Percentiles rank a stretch among this genome's conserved stretches.
Conservation (phyloP, 2,329 filamentous ascomycete species). For the Thielaviopsis punctulata region DNA sequence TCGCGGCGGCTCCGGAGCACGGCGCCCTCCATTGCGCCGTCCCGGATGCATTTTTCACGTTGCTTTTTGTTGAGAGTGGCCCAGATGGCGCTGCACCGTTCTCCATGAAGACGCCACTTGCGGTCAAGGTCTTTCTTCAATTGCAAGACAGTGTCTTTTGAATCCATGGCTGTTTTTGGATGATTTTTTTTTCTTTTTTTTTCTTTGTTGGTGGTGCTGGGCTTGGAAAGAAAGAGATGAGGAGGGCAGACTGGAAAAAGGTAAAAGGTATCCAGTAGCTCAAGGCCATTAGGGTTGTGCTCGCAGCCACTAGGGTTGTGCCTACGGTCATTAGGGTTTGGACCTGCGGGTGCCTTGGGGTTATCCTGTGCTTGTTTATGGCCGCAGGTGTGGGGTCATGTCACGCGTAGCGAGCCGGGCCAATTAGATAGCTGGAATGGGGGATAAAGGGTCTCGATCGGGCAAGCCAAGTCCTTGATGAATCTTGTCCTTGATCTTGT, state of each 20-base stretch:
- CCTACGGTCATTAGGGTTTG: too few relatives aligned
- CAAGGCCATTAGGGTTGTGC: too few relatives aligned
- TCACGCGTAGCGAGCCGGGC: neutral
- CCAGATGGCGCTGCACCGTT: constrained; percentile 24
- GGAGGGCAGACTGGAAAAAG: too few relatives aligned
- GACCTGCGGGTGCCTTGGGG: too few relatives aligned
- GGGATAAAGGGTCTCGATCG: neutral
- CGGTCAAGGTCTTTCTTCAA: constrained; percentile 23
- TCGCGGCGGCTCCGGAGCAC: constrained; percentile 23
- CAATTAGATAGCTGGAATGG: neutral
- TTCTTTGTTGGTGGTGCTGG: too few relatives aligned
- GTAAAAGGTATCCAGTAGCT: too few relatives aligned
- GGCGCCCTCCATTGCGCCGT: constrained; percentile 18
- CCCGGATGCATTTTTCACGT: constrained; percentile 21
- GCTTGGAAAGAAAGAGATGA: too few relatives aligned
- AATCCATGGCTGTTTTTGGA: neutral
- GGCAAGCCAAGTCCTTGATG: neutral
- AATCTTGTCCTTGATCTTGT: neutral
- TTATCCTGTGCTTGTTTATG: too few relatives aligned
- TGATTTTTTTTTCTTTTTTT: too few relatives aligned
- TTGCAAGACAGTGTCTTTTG: constrained; percentile 14
- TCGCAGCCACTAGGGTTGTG: too few relatives aligned
- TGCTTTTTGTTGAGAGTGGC: constrained; percentile 20
- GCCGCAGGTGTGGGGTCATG: neutral
- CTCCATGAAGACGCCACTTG: constrained; percentile 22